Base-by-base conservation (phyloP, 257 asterid species). In the Buddleja alternifolia region DNA sequence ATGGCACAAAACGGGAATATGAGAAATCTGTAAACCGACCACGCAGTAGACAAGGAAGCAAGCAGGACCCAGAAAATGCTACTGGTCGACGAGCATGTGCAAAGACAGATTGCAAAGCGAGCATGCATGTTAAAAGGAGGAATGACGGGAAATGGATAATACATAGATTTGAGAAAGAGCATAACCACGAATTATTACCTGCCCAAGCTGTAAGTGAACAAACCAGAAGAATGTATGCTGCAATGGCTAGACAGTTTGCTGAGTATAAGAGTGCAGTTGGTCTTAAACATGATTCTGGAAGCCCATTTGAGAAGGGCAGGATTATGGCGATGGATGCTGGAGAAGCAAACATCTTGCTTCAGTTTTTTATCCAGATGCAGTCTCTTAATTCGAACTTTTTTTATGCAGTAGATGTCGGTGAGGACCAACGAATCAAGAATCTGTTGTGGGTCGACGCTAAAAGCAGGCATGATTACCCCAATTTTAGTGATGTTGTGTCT, bases 91-190 rank as follows among this genome's bases (percentile, higher is more conserved):
- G 97, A 56, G 92, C 92, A 52, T 90, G 97, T 80, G 77, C 94
- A 1, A 93, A 93, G 82, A 93, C 97, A 61, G 97, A 90, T 78
- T 93, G 99, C 86, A 93, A 93, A 75, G 99, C 99, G n/a, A 87
- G 96, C 75, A 90, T 93, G 99, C 99, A 93, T 47, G 97, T 93
- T 44, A 93, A 93, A 90, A 84, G 97, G 81, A 86, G 93, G 72
- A 80, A 88, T 0, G 99, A 93, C 45, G 96, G 95, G 66, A 93
- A 90, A 73, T 93, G 99, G 99, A 85, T 84, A 39, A 93, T 93
- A 44, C 97, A 93, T 63, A 87, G 93, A 83, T 90, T 93, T 67
- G 96, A 88, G 85, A 93, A 90, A 83, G 95, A 85, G 66, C 99
- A 93, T 81, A 93, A 93, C 69, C 99, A 93, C 57, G 99, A 90